Conservation (phyloP, 1,284 basidiomycete species). For the Fomes fomentarius region DNA sequence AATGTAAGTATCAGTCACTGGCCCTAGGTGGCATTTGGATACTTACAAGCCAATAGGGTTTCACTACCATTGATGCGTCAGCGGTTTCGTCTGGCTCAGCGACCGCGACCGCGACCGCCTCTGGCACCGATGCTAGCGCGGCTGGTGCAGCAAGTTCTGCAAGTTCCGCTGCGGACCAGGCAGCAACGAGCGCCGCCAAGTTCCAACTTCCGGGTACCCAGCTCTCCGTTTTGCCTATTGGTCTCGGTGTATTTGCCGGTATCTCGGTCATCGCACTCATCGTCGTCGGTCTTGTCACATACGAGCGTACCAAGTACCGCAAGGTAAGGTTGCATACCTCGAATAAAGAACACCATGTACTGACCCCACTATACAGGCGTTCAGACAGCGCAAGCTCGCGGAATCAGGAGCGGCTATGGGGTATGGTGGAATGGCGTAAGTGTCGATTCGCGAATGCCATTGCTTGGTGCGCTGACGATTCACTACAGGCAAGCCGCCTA, state of each 20-base stretch:
- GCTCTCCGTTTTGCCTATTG: constrained; percentile 76
- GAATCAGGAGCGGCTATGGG: constrained; percentile 63
- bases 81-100: constrained; percentile 18
- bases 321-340: constrained; percentile 49
- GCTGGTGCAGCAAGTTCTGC: constrained; percentile 20
- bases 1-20: too few species aligned
- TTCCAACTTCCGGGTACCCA: constrained; percentile 74
- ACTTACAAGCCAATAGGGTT: constrained; percentile 3
- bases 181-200: constrained; percentile 42
- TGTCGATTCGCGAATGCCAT: constrained; percentile 7
- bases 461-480: not conserved
- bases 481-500: constrained; percentile 28
- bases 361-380: constrained; percentile 49
- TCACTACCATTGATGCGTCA: constrained; percentile 13
- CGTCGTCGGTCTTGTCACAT: constrained; percentile 80
- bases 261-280: constrained; percentile 79
- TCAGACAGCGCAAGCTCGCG: constrained; percentile 73
- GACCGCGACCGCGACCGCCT: constrained; percentile 17
- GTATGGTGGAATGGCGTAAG: constrained; percentile 64
- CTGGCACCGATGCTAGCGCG: not conserved
- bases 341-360: too few species aligned
- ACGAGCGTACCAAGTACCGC: constrained; percentile 81
- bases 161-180: constrained; percentile 44
- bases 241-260: constrained; percentile 79
- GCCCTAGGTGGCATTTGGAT: too few species aligned